Evolutionary conservation across 345 rosid genomes (phyloP).

Genomic region (Eucalyptus grandis): DNA sequence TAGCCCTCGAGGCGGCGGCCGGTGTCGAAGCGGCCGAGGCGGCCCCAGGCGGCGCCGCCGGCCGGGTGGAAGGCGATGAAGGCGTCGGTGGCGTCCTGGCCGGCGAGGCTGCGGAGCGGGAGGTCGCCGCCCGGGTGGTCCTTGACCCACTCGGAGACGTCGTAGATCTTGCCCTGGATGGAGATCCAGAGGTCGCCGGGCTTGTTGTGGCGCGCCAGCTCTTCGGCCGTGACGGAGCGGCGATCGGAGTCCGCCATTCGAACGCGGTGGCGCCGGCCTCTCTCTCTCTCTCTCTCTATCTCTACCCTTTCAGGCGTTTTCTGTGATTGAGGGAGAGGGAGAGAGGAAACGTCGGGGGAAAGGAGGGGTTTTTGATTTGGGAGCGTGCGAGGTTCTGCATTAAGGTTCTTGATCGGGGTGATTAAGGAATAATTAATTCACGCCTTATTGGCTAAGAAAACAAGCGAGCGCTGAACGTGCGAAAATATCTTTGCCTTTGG

Average conservation of each 20-base stretch:
- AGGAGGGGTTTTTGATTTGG: not conserved
- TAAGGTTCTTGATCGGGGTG: not conserved
- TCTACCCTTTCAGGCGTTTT: not conserved
- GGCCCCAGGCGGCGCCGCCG: slow-evolving; percentile 50
- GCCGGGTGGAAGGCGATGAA: slow-evolving; percentile 84
- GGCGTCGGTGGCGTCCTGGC: slow-evolving; percentile 91
- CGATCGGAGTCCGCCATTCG: not conserved
- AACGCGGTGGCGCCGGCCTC: not conserved
- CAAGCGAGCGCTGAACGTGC: not conserved
- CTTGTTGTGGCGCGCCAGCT: slow-evolving; percentile 46
- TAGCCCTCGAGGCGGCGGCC: slow-evolving; percentile 58
- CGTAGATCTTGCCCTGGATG: slow-evolving; percentile 76
- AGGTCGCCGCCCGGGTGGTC: slow-evolving; percentile 77
- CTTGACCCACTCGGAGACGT: slow-evolving; percentile 62
- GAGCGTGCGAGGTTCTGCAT: not conserved
- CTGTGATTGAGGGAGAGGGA: not conserved
- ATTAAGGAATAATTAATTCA: not conserved
- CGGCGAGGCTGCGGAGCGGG: slow-evolving; percentile 63
- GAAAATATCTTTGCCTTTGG: not conserved
- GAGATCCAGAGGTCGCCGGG: slow-evolving; percentile 87
- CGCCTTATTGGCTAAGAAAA: not conserved
- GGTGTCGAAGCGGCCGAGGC: slow-evolving; percentile 56
- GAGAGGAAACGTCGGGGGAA: not conserved
- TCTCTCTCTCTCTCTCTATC: not conserved
- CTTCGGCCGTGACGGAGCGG: slow-evolving; percentile 32